Evolutionary conservation across 305 asterid species (phyloP), one percentile per base, ranked within the genome.

Genomic region (Fraxinus latifolia): DNA sequence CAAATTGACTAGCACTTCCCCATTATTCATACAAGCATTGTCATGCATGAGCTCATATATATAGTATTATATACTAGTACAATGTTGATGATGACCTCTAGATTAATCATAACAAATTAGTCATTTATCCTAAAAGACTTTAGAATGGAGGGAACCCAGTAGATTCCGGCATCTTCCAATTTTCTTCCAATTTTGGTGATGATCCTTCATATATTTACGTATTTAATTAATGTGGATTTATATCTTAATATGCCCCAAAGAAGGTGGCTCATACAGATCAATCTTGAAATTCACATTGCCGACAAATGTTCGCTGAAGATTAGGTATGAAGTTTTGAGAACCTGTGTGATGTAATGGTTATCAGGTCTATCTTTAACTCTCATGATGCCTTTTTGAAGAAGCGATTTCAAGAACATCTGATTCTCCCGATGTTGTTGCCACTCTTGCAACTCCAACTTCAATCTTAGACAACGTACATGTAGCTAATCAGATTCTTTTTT

Each of bases 301-400:
- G 0, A 9, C 15, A 39, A 39, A 39, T 15, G 3, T 39, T 14
- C 15, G 14, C 47, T 9, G 9, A 39, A 39, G 3, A 39, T 39
- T 39, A 39, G 15, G 47, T 39, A 9, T 39, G 47, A 39, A 39
- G 9, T 62, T 62, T 62, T 53, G 27, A 12, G 15, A 82, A 55
- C 33, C 25, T 14, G 32, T 27, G 23, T 58, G 23, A 65, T 76
- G 29, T 12, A 65, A 74, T 39, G 81, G 76, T 67, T 82, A 53
- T 75, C 87, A 95, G 98, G 93, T 90, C 2, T 95, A 94, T 86
- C 97, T 94, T 87, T 87, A 92, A 55, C 93, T 94, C 39, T 95
- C 98, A 7, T 95, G 98, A 87, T 93, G 97, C 89, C 99, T 97
- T 37, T 95, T 97, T 34, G 98, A 94, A 89, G 97, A 97, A 83